Evolutionary conservation across 225 moss, liverwort and hornwort genomes (phyloP).

Genomic region (Bryum argenteum): DNA sequence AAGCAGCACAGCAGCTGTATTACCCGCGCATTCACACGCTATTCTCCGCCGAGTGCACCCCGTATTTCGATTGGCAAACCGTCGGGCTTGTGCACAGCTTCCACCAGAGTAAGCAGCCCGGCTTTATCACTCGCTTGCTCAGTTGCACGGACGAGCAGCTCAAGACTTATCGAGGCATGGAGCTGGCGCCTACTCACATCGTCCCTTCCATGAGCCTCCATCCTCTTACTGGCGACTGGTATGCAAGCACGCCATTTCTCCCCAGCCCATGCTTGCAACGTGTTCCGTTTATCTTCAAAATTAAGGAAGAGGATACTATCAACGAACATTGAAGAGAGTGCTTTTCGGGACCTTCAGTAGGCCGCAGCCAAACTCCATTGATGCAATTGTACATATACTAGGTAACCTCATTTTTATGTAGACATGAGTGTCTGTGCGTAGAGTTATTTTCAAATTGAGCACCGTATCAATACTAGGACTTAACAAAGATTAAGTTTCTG

Average conservation of each 20-base stretch:
- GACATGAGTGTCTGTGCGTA: neutral
- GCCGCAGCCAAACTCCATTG: no score
- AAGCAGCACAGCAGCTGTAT: constrained; percentile 30
- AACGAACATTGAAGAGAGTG: neutral
- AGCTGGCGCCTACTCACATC: constrained; percentile 78
- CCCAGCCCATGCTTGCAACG: no score
- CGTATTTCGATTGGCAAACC: constrained; percentile 97
- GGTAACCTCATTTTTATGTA: neutral
- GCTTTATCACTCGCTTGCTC: constrained; percentile 80
- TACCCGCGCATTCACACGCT: constrained; percentile 85
- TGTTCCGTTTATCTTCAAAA: no score
- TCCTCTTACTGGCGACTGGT: constrained; percentile 89
- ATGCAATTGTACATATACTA: neutral
- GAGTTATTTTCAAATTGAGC: no score
- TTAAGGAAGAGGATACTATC: neutral
- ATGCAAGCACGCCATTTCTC: constrained; percentile 9
- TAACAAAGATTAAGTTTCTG: no score
- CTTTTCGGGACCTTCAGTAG: neutral
- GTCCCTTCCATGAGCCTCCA: constrained; percentile 92
- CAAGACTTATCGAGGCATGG: constrained; percentile 64
- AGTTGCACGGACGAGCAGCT: constrained; percentile 80
- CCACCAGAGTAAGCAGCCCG: constrained; percentile 76
- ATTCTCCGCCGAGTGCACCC: constrained; percentile 80
- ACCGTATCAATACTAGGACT: no score
- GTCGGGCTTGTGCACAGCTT: constrained; percentile 96